Conservation (phyloP, 2,329 filamentous ascomycete species). For the Lecanicillium sp. region DNA sequence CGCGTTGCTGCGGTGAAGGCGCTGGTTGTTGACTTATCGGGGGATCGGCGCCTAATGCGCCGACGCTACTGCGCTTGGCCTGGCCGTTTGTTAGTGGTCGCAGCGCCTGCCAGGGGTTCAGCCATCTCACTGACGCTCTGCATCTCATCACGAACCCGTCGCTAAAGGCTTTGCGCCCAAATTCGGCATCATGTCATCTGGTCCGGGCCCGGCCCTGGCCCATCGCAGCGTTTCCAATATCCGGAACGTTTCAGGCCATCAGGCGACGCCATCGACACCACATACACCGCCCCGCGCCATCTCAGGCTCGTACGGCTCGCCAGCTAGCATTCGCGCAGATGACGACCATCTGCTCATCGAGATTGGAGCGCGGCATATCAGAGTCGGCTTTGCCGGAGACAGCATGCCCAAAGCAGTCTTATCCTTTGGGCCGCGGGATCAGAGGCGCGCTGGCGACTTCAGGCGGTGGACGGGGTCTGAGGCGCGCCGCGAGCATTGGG, state of each 20-base stretch:
- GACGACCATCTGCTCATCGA: conserved; percentile 84
- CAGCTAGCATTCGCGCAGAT: conserved; percentile 61
- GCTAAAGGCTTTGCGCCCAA: neutral
- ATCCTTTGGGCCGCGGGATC: conserved; percentile 67
- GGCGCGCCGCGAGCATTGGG: conserved; percentile 49
- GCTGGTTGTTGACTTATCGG: conserved; percentile 19
- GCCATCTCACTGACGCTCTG: neutral
- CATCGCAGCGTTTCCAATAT: conserved; percentile 56
- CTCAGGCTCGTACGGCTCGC: conserved; percentile 51
- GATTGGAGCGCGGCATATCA: conserved; percentile 70
- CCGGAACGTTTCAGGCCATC: conserved; percentile 26
- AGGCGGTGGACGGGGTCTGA: conserved; percentile 57
- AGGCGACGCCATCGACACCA: conserved; percentile 31
- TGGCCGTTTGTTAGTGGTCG: neutral
- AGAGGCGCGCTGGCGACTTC: conserved; percentile 76
- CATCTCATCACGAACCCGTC: neutral
- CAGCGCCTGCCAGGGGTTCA: neutral
- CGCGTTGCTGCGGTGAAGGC: conserved; percentile 26
- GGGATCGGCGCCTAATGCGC: conserved; percentile 23
- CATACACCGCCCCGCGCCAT: conserved; percentile 55
- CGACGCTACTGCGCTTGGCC: conserved; percentile 17
- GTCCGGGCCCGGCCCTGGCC: conserved; percentile 39
- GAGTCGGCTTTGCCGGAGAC: conserved; percentile 83
- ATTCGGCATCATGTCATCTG: conserved; percentile 36
- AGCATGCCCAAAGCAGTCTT: conserved; percentile 65